phyloP scores from a whole-genome alignment of 352 stramenopile species.

The Globisporangium okanoganense region DNA sequence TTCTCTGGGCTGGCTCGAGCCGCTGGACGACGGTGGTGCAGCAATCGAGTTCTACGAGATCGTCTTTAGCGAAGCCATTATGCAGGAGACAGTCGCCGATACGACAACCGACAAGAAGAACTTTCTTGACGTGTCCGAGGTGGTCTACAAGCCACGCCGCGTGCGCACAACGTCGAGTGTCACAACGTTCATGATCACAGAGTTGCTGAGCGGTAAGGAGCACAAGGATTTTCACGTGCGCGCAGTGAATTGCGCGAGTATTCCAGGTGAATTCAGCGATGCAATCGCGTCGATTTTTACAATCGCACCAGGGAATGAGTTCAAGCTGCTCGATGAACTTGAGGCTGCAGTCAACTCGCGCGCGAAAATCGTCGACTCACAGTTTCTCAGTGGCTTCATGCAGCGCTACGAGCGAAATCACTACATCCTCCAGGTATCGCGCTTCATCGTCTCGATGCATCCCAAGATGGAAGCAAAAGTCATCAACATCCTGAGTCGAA shows the following conservation, averaged over 20 bases:
- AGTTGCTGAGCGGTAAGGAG: constrained; percentile 58
- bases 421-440: constrained; percentile 66
- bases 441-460: constrained; percentile 54
- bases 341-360: constrained; percentile 74
- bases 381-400: constrained; percentile 79
- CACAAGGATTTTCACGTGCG: constrained; percentile 64
- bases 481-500: constrained; percentile 36
- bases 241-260: constrained; percentile 52
- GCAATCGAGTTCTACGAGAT: constrained; percentile 68
- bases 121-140: constrained; percentile 51
- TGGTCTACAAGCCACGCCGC: constrained; percentile 48
- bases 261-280: constrained; percentile 45
- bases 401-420: constrained; percentile 70
- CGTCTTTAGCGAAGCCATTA: constrained; percentile 52
- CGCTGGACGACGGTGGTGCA: constrained; percentile 52
- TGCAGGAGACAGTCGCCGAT: constrained; percentile 38
- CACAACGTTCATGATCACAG: constrained; percentile 32
- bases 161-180: constrained; percentile 43
- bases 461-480: constrained; percentile 49
- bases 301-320: constrained; percentile 60
- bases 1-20: constrained; percentile 57
- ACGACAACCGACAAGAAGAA: constrained; percentile 22
- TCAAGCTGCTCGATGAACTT: constrained; percentile 68
- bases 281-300: constrained; percentile 56
- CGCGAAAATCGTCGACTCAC: constrained; percentile 63